These are phyloP conservation scores for Truncatella angustata DNA, from an alignment of 2,329 filamentous ascomycete species.

Conservation along the genomic window DNA sequence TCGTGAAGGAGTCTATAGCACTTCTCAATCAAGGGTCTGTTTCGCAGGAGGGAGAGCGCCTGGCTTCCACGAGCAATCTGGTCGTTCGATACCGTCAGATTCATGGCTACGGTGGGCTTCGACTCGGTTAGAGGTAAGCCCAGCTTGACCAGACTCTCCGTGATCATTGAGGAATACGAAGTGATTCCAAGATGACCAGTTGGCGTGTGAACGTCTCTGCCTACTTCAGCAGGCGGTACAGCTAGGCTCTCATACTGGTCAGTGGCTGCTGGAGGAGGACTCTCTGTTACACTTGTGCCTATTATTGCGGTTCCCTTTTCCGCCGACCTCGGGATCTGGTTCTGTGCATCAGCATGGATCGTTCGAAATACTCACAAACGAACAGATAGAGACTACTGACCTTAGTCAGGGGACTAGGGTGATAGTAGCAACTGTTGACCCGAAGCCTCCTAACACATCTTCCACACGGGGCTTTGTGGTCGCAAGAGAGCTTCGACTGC, in stretches of 20 bases:
- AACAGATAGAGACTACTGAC: conserved; percentile 18
- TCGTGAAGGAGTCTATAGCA: conserved; percentile 28
- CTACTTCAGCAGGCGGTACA: conserved; percentile 26
- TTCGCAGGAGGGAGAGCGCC: conserved; percentile 29
- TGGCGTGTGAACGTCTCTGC: conserved; percentile 17
- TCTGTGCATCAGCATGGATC: not conserved
- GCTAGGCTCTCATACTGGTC: too few relatives aligned
- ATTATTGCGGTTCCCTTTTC: too few relatives aligned
- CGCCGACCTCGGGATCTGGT: not conserved
- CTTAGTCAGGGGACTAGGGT: conserved; percentile 31
- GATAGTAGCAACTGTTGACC: conserved; percentile 30
- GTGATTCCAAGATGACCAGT: conserved; percentile 30
- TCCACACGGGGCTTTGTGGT: conserved; percentile 33
- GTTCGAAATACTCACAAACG: not conserved
- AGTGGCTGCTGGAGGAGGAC: too few relatives aligned
- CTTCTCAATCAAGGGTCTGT: conserved; percentile 24
- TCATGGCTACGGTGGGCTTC: conserved; percentile 21
- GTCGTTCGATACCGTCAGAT: conserved; percentile 25
- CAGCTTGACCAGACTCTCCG: conserved; percentile 27
- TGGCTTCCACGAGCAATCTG: conserved; percentile 29
- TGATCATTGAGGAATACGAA: conserved; percentile 29
- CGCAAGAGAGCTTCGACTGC: conserved; percentile 33
- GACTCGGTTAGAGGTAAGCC: conserved; percentile 22
- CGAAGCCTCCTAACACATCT: conserved; percentile 29
- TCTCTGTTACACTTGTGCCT: not conserved